Evolutionary conservation across 345 rosid species (phyloP), one percentile per base, ranked within the genome.

Genomic region (Aquilaria sinensis): DNA sequence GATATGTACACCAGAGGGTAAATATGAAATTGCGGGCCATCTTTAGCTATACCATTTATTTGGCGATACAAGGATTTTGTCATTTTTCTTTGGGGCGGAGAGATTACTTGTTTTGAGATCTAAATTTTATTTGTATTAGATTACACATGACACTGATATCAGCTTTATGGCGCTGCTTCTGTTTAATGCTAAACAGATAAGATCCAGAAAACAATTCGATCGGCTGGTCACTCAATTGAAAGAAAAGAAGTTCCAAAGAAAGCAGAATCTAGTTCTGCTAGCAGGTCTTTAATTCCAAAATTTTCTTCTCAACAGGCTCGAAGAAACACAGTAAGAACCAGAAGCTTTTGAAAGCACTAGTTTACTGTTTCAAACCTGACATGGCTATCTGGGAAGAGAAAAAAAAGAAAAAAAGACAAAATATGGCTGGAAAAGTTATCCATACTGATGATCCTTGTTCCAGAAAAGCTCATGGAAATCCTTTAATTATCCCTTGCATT

Each of bases 301-400:
- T 65, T 90, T 56, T 74, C 77, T 12, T 52, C 49, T 77, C 84
- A 59, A 60, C 89, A 64, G 56, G 73, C 76, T 57, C 78, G 75
- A 72, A 84, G 82, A 80, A 77, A 76, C 70, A 65, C 69, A 89
- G 92, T 90, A 64, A 87, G 85, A 58, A 66, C 16, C 60, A 66
- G 53, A 62, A 56, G 51, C 55, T 70, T 67, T 68, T 53, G 32
- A 47, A 56, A 34, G 58, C 57, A 47, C 12, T 66, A 50, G 57
- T 54, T 53, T 32, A 37, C 43, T 2, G 43, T 37, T 37, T 37
- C 7, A 37, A 37, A 37, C 43, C 7, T 49, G 56, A 60, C 51
- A 30, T 55, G 29, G 37, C 7, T 0, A 46, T 56, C 8, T 45
- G 54, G 37, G 63, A 52, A 45, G 16, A 12, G 57, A 58, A 15